Conservation (phyloP, 192 early-diverging fungal species). For the Rhizoclosmatium globosum region DNA sequence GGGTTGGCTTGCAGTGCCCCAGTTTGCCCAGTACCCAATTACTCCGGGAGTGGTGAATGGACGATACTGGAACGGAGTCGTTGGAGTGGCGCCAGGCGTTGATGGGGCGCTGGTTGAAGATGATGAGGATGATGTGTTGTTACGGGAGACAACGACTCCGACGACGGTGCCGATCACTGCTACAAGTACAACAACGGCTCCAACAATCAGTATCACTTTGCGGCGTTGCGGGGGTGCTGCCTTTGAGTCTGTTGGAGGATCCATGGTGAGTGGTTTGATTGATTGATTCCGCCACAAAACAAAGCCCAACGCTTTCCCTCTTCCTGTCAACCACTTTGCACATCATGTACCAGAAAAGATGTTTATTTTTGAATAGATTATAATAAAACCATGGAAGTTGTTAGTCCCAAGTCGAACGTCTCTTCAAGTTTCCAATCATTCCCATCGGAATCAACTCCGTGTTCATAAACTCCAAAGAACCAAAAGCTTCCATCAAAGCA, state of each 20-base stretch:
- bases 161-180: neutral
- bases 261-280: too few relatives aligned
- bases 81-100: too few relatives aligned
- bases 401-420: neutral
- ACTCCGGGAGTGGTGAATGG: constrained; percentile 15
- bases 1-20: neutral
- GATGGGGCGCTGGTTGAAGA: neutral
- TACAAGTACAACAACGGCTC: neutral
- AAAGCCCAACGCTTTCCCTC: too few relatives aligned
- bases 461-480: neutral
- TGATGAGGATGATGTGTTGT: neutral
- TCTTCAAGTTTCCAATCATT: neutral
- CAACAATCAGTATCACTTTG: too few relatives aligned
- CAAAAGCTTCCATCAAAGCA: neutral
- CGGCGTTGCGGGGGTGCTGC: too few relatives aligned
- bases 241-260: too few relatives aligned
- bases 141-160: neutral
- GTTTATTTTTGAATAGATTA: too few relatives aligned
- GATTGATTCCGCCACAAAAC: too few relatives aligned
- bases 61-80: neutral
- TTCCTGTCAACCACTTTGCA: too few relatives aligned
- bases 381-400: too few relatives aligned
- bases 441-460: neutral
- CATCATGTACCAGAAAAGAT: too few relatives aligned
- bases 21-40: constrained; percentile 35